These are phyloP conservation scores for Candida hungchunana DNA, from an alignment of 805 yeast genomes.

Conservation along the genomic window DNA sequence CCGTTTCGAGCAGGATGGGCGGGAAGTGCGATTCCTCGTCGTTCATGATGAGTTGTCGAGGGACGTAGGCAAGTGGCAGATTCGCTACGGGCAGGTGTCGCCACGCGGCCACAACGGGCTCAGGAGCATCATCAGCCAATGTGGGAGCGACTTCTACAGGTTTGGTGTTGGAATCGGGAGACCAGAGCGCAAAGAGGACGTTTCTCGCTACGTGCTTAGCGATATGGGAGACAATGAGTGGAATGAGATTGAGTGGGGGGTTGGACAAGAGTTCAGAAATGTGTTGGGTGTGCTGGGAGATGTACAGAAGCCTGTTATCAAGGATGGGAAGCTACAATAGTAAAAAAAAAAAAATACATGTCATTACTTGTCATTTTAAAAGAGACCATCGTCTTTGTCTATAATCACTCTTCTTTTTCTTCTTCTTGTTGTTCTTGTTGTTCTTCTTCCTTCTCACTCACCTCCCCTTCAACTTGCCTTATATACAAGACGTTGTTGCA, in stretches of 20 bases:
- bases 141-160: conserved; percentile 55
- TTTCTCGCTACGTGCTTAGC: conserved; percentile 61
- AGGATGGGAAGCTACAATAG: too few relatives aligned
- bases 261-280: conserved; percentile 43
- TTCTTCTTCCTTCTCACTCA: background rate
- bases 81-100: conserved; percentile 56
- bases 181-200: conserved; percentile 40
- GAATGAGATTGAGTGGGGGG: conserved; percentile 34
- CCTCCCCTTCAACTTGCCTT: conserved; percentile 18
- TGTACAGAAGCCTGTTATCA: too few relatives aligned
- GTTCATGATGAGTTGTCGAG: conserved; percentile 78
- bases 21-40: conserved; percentile 45
- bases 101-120: conserved; percentile 86
- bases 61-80: conserved; percentile 59
- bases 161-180: conserved; percentile 77
- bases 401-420: too few relatives aligned
- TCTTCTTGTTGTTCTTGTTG: too few relatives aligned
- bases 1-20: conserved; percentile 16
- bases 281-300: too few relatives aligned
- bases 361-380: too few relatives aligned
- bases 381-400: too few relatives aligned
- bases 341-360: too few relatives aligned
- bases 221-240: conserved; percentile 44
- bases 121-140: conserved; percentile 44
- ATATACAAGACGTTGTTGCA: conserved; percentile 80